Conservation (phyloP, 768 basidiomycete genomes). For the Suillus paluster region DNA sequence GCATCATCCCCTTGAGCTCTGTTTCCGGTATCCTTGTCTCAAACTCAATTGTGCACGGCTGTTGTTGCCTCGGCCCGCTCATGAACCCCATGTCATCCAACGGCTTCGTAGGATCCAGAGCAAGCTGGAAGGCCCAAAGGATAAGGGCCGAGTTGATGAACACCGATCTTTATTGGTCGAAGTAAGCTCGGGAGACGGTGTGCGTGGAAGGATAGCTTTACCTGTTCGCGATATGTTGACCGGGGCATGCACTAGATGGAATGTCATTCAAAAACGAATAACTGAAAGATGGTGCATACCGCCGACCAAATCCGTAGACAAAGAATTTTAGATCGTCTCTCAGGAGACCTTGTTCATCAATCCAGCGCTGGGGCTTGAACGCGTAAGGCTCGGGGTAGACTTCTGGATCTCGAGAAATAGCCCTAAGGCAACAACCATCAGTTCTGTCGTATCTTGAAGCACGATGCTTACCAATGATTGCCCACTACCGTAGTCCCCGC, state of each 20-base stretch:
- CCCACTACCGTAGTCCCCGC: constrained; percentile 4
- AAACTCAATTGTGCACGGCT: no score
- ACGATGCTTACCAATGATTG: constrained; percentile 3
- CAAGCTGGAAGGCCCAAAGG: constrained; percentile 64
- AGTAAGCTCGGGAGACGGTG: no score
- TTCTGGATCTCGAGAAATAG: constrained; percentile 37
- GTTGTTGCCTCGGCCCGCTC: no score
- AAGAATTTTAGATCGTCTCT: constrained; percentile 49
- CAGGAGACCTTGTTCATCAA: constrained; percentile 16
- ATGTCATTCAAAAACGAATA: background rate
- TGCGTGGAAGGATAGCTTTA: constrained; percentile 18
- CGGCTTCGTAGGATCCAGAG: constrained; percentile 48
- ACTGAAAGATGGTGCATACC: constrained; percentile 13
- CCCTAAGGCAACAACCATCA: constrained; percentile 17
- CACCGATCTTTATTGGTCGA: constrained; percentile 43
- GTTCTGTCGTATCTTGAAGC: no score
- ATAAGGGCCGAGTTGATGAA: constrained; percentile 65
- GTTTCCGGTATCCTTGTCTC: no score
- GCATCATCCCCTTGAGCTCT: no score
- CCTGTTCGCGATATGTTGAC: constrained; percentile 53
- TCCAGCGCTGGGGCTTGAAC: constrained; percentile 19
- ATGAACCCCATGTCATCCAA: constrained; percentile 65
- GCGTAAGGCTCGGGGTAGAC: constrained; percentile 36
- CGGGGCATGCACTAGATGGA: constrained; percentile 53
- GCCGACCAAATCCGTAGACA: constrained; percentile 53